Evolutionary conservation across 1,139 yeast genomes (phyloP), one percentile per base, ranked within the genome.

Genomic region (Hemisphaericaspora xylanilytica): DNA sequence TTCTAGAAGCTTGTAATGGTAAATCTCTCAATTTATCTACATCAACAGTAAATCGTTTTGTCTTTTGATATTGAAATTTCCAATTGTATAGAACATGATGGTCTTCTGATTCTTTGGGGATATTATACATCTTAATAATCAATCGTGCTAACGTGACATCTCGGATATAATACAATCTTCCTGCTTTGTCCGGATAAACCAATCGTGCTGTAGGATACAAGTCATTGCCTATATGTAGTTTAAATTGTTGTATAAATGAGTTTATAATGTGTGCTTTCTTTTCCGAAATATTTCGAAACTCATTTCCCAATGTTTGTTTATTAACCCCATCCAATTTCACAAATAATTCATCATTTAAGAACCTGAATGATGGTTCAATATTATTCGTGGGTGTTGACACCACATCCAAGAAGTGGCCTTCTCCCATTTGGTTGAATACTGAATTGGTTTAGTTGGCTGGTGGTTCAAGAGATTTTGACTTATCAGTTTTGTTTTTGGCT

Each of bases 201-300:
- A 89, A 63, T 28, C 81, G 63, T 11, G 85, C 67, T 0, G 81
- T 80, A 0, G 94, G 92, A 49, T 73, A 81, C 4, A 88, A 70
- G 55, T 89, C 81, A 24, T 69, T 58, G 0, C 96, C 96, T 3
- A 86, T 83, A 24, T 78, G 76, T 11, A 65, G 62, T 40, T 81
- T 67, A 82, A 89, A 89, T 17, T 73, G 63, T 3, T 64, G 58
- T 34, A 85, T 67, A 55, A 86, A 90, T 12, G 58, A 48, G 48
- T 61, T 42, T 63, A 70, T 37, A 56, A 61, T 45, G 48, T 59
- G 40, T 43, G 58, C 48, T 64, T 72, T 58, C 50, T 63, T 53
- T 36, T 64, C 51, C 35, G 65, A 47, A 12, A 62, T 49, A 31
- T 59, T 59, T 16, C 53, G 43, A 40, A 59, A 63, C 17, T 52